A percentile compares a stretch with the other conserved stretches of the same genome.
These are phyloP conservation scores for Diplocarpon mali DNA, from an alignment of 2,329 filamentous ascomycete species.

Conservation along the genomic window DNA sequence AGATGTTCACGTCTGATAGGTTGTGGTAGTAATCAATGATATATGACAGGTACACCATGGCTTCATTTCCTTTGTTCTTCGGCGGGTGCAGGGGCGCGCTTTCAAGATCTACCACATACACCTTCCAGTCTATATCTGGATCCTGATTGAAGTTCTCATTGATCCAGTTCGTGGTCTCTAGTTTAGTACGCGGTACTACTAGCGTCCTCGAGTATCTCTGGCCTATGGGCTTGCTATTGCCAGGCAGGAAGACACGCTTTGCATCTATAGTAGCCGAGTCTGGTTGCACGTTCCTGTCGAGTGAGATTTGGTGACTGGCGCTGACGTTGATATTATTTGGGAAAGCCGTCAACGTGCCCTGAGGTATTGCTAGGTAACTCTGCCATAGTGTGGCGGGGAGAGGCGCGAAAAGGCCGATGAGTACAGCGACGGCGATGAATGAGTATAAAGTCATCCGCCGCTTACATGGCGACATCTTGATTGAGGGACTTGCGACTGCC, in stretches of 20 bases:
- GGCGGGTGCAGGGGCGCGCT: conserved; percentile 35
- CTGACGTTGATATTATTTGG: no score
- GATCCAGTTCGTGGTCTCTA: conserved; percentile 21
- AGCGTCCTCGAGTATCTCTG: conserved; percentile 5
- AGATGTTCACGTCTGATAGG: conserved; percentile 29
- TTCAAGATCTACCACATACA: conserved; percentile 22
- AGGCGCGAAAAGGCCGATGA: neutral
- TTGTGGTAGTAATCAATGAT: conserved; percentile 51
- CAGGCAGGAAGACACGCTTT: neutral
- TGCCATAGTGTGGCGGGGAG: neutral
- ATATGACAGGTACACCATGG: conserved; percentile 36
- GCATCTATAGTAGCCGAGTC: neutral
- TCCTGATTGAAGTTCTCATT: conserved; percentile 12
- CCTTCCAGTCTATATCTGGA: conserved; percentile 5
- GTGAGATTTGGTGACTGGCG: neutral
- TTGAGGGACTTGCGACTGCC: no score
- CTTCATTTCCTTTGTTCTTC: conserved; percentile 33
- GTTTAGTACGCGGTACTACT: conserved; percentile 3
- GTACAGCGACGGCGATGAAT: neutral
- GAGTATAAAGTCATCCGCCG: neutral
- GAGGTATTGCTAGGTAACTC: neutral
- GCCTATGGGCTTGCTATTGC: conserved; percentile 3
- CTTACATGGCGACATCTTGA: neutral
- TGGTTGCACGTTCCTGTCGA: neutral
- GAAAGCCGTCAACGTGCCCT: no score